Base-by-base conservation (phyloP, 345 rosid genomes). In the Moricandia moricandioides region DNA sequence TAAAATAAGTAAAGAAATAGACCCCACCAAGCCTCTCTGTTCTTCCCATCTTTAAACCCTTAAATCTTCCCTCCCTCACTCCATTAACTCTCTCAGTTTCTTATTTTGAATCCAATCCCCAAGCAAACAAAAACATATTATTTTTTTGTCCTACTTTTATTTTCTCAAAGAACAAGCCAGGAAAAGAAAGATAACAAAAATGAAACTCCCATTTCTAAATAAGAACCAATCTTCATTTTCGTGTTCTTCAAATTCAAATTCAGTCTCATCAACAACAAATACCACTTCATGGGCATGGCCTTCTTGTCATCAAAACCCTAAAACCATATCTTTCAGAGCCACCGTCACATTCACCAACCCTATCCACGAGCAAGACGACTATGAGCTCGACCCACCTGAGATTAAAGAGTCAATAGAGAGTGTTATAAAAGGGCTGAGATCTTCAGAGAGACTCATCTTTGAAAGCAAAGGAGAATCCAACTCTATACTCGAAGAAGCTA, bases 231-330 rank as follows among this genome's bases (percentile, higher is more conserved):
- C 77, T 35, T 65, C 81, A 18, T 66, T 70, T 49, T 77, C 73
- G 14, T 66, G 37, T 72, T 65, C 76, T 77, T 76, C 74, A 29
- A 54, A 34, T 24, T 62, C 68, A 5, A 54, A n/a, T 27, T 76
- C 69, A 37, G 52, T 58, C 4, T 78, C 85, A 3, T 78, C 88
- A 9, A 90, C 79, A 34, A 17, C 65, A 24, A 21, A 51, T 52
- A 56, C 66, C 1, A 75, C 89, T 6, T 78, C 88, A 10, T 93
- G 98, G 93, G 85, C 90, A 63, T 93, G 98, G 98, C 91, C 89
- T 26, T 83, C 88, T 67, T 93, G 90, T 76, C 79, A 88, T 65
- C 91, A 90, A 45, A 85, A 80, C 14, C 96, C 97, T 8, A 86
- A 85, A 81, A 91, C 97, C 62, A 83, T 81, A 29, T 94, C 98